Evolutionary conservation across 345 rosid genomes (phyloP).

Genomic region (Hypericum androsaemum): DNA sequence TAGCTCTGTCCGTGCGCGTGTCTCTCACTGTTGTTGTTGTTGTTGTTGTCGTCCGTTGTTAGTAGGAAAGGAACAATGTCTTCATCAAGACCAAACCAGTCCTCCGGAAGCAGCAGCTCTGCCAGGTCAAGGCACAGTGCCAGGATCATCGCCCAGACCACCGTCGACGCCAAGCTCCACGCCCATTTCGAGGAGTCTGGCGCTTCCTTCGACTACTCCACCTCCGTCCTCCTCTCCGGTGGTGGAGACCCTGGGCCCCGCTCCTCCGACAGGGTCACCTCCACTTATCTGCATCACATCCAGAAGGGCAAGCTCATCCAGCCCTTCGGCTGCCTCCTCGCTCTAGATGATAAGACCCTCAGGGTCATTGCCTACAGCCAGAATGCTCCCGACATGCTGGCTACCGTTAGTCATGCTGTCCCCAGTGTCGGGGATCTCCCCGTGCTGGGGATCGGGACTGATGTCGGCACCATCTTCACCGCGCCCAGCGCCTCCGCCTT

Average conservation of each 20-base stretch:
- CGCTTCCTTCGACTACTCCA: slow-evolving; percentile 80
- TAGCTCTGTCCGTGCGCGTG: too few species aligned
- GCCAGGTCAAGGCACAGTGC: slow-evolving; percentile 73
- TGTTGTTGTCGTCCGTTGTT: not conserved
- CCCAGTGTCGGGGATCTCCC: slow-evolving; percentile 89
- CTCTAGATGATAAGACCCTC: slow-evolving; percentile 77
- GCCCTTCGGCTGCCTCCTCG: slow-evolving; percentile 94
- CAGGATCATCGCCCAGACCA: slow-evolving; percentile 82
- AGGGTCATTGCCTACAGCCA: slow-evolving; percentile 87
- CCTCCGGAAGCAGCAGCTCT: slow-evolving; percentile 32
- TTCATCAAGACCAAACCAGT: slow-evolving; percentile 65
- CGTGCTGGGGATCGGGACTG: slow-evolving; percentile 66
- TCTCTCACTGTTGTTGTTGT: too few species aligned
- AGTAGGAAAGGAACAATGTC: slow-evolving; percentile 53
- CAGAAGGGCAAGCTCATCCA: slow-evolving; percentile 93
- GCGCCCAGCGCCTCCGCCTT: slow-evolving; percentile 80
- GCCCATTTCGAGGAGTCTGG: slow-evolving; percentile 82
- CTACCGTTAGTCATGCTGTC: slow-evolving; percentile 84
- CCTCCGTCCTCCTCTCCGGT: slow-evolving; percentile 51
- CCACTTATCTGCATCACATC: slow-evolving; percentile 87
- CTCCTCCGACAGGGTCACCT: slow-evolving; percentile 77
- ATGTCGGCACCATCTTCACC: slow-evolving; percentile 65
- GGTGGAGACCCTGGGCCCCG: slow-evolving; percentile 44
- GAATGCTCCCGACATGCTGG: slow-evolving; percentile 83
- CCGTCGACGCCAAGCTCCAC: slow-evolving; percentile 85